Base-by-base conservation (phyloP, 108 stramenopile species). In the Nitzschia sp. region DNA sequence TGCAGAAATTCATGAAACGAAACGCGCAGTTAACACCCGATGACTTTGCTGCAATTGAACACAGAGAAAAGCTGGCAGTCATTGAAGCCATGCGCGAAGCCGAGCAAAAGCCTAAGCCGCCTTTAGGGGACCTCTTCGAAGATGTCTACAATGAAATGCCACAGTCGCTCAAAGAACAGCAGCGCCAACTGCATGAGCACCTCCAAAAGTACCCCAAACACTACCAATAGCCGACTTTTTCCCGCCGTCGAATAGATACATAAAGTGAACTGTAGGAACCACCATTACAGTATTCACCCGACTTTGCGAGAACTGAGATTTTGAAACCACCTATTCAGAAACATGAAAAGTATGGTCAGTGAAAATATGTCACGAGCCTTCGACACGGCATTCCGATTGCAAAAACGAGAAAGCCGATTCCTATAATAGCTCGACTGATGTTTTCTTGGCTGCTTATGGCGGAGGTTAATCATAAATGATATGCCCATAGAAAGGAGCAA, bases 91-190 rank as follows among this genome's bases (percentile, higher is more conserved):
- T 99, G 75, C 80, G 89, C 63, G 64, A 54, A 2, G 96, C 99
- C 0, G 99, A 99, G 80, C 67, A 72, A 28, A 92, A 91, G 55
- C 76, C 82, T 4, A 73, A 70, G 36, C 97, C 98, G 9, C 67
- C 80, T 6, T 15, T 97, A 26, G 64, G 72, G 36, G 79, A 79
- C 13, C 79, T 99, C 62, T 99, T 99, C 65, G 80, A 81, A 13
- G 99, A 99, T 65, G 98, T 99, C 3, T 99, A 98, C 80, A 44
- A 87, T 17, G 91, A 93, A 50, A 86, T 89, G 69, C 97, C 99
- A 16, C 77, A 61, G 6, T 88, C 98, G 66, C 66, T 99, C 38
- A 53, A 80, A 38, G 72, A 82, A 53, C 97, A 99, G 72, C 87
- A 95, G 74, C 66, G 56, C 2, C 58, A 85, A 80, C 65, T 82